Conservation (phyloP, 2,329 filamentous ascomycete species). For the Aspergillus sergii region DNA sequence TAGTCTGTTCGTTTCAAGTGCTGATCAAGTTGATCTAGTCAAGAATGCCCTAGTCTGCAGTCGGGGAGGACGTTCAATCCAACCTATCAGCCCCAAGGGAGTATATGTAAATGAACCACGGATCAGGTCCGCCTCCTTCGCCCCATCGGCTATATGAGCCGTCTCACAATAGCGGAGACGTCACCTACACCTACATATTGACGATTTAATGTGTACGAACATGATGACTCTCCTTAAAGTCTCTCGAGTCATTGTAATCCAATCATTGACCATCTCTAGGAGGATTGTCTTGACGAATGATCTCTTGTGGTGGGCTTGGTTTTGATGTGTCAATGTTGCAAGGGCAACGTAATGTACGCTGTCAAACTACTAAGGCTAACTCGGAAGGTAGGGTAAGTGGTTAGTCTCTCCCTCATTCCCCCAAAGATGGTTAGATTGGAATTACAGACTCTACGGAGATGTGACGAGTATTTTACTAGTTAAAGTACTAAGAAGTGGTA, state of each 20-base stretch:
- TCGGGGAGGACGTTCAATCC: background rate
- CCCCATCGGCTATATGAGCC: slow-evolving; percentile 3
- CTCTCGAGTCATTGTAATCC: background rate
- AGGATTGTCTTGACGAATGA: background rate
- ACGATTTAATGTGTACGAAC: background rate
- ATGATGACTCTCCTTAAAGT: background rate
- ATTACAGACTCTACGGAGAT: background rate
- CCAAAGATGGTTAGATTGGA: background rate
- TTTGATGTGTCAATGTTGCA: slow-evolving; percentile 11
- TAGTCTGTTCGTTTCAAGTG: background rate
- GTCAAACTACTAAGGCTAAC: background rate
- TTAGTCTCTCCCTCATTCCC: background rate
- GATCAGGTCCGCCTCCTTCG: background rate
- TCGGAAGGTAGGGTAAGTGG: background rate
- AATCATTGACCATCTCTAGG: background rate
- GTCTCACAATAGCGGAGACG: slow-evolving; percentile 1
- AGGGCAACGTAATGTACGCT: slow-evolving; percentile 6
- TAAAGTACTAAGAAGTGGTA: background rate
- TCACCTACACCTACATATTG: background rate
- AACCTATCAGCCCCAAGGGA: background rate
- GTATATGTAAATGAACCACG: slow-evolving; percentile 1
- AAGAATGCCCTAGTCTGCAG: background rate
- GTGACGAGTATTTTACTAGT: background rate
- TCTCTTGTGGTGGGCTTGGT: background rate
- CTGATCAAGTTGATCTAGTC: background rate